phyloP scores from a whole-genome alignment of 1,284 basidiomycete species.

The Sanghuangporus sanghuang region DNA sequence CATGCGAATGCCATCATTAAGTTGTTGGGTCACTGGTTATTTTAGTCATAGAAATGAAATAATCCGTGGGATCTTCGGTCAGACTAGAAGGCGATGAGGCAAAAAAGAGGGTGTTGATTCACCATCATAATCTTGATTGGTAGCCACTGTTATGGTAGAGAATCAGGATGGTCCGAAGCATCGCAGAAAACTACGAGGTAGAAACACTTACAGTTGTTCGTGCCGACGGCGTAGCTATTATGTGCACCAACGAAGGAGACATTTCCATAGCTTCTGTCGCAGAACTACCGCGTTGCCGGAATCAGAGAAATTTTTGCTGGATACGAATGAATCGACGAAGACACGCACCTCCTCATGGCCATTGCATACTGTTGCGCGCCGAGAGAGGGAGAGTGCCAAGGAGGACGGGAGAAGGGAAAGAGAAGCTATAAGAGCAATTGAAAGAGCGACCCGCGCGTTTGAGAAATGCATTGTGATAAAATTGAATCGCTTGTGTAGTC shows the following conservation, averaged over 20 bases:
- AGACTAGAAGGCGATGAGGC: constrained; percentile 1
- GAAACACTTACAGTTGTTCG: constrained; percentile 52
- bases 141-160: constrained; percentile 42
- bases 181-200: background rate
- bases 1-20: constrained; percentile 88
- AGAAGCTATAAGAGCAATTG: constrained; percentile 16
- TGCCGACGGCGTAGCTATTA: constrained; percentile 79
- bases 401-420: constrained; percentile 20
- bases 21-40: constrained; percentile 64
- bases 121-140: constrained; percentile 80
- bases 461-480: constrained; percentile 10
- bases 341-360: constrained; percentile 62
- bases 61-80: constrained; percentile 7
- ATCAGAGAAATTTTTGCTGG: background rate
- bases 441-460: constrained; percentile 23
- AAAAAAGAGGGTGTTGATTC: constrained; percentile 21
- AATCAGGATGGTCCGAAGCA: constrained; percentile 10
- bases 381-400: constrained; percentile 22
- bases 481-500: background rate
- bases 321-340: background rate
- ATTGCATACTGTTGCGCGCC: constrained; percentile 73
- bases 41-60: constrained; percentile 18
- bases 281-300: constrained; percentile 40
- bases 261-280: constrained; percentile 68
- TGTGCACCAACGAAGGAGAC: constrained; percentile 85